Percentiles rank a stretch among this genome's conserved stretches.
phyloP scores from a whole-genome alignment of 148 eudicot genomes.

The Persicaria maculosa region DNA sequence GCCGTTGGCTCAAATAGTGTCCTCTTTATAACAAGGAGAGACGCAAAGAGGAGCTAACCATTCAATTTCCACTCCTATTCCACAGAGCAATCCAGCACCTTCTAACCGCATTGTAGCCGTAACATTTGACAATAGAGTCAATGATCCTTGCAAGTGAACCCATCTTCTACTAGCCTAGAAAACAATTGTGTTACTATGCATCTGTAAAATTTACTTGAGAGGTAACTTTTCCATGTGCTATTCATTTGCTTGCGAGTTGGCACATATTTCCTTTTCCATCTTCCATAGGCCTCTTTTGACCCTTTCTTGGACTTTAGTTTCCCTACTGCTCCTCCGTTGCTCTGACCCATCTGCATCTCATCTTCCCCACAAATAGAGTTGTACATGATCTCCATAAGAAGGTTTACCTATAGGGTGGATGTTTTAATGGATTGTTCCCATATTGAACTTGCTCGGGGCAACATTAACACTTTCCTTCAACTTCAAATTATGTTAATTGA shows the following conservation, averaged over 20 bases:
- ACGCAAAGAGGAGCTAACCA: no score
- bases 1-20: no score
- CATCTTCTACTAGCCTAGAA: background rate
- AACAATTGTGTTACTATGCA: background rate
- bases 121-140: no score
- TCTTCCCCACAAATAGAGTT: background rate
- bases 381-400: background rate
- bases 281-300: background rate
- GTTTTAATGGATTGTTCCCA: background rate
- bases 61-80: no score
- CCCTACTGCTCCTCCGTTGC: background rate
- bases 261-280: background rate
- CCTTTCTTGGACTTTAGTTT: background rate
- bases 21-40: no score
- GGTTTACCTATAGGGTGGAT: background rate
- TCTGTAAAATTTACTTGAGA: background rate
- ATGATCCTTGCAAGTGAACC: background rate
- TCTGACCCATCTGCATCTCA: background rate
- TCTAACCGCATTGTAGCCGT: no score
- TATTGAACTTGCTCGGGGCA: background rate
- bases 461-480: background rate
- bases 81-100: no score
- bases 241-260: background rate
- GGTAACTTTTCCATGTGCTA: background rate
- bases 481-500: background rate